These are phyloP conservation scores for Notholithocarpus densiflorus DNA, from an alignment of 306 rosid genomes.

Conservation along the genomic window DNA sequence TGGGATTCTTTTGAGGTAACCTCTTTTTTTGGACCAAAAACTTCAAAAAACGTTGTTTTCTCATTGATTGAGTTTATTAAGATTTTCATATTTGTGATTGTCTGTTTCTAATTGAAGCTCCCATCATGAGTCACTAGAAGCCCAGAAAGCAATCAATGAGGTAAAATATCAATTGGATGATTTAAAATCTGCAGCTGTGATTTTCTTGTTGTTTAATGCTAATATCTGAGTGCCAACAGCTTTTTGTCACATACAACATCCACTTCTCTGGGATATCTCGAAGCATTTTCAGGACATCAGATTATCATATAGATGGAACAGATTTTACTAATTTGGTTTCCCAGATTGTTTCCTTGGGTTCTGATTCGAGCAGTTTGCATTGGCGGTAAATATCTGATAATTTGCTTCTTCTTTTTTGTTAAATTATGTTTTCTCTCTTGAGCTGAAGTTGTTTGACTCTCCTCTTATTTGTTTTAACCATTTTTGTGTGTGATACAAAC, in stretches of 20 bases:
- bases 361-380: conserved; percentile 89
- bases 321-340: conserved; percentile 77
- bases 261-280: conserved; percentile 93
- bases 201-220: conserved; percentile 21
- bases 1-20: conserved; percentile 92
- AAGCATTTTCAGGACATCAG: conserved; percentile 66
- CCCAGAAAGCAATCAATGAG: conserved; percentile 96
- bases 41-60: not conserved
- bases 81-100: conserved; percentile 23
- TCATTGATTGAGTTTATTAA: not conserved
- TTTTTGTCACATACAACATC: conserved; percentile 92
- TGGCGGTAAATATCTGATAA: conserved; percentile 65
- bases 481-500: not conserved
- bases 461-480: not conserved
- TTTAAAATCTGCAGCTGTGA: conserved; percentile 15
- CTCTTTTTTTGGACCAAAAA: conserved; percentile 18
- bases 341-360: conserved; percentile 87
- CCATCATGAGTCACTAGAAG: conserved; percentile 93
- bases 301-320: conserved; percentile 44
- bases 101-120: conserved; percentile 60
- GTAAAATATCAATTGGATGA: conserved; percentile 42
- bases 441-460: not conserved
- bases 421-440: not conserved
- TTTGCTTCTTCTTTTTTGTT: not conserved
- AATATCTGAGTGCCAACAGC: conserved; percentile 55